phyloP scores from a whole-genome alignment of 805 yeast genomes.

The Sugiyamaella chiloensis region DNA sequence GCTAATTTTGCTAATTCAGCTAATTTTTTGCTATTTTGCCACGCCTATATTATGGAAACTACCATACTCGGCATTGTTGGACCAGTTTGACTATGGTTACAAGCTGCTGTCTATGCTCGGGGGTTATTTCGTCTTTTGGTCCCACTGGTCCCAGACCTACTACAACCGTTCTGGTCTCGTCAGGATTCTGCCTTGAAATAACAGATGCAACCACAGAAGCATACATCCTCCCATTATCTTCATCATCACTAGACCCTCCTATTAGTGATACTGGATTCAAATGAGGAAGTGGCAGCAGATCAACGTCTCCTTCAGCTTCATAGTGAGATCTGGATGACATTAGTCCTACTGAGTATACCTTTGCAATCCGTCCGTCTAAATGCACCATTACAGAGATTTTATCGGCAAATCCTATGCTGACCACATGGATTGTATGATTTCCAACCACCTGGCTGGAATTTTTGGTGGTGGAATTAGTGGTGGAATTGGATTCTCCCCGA shows the following conservation, averaged over 20 bases:
- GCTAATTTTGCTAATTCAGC: too few species aligned
- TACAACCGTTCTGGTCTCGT: conserved; percentile 31
- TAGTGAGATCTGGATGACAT: conserved; percentile 16
- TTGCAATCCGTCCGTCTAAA: conserved; percentile 29
- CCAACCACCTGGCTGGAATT: conserved; percentile 17
- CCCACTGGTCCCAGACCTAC: conserved; percentile 32
- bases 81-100: conserved; percentile 29
- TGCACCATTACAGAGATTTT: conserved; percentile 32
- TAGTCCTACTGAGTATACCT: conserved; percentile 26
- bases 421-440: conserved; percentile 29
- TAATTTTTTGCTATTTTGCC: too few species aligned
- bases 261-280: conserved; percentile 25
- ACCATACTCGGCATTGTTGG: conserved; percentile 32
- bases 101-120: conserved; percentile 30
- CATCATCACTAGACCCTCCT: conserved; percentile 24
- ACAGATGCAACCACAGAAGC: conserved; percentile 33
- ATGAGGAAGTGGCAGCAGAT: conserved; percentile 25
- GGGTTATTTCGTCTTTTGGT: conserved; percentile 26
- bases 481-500: too few species aligned
- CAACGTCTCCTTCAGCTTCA: conserved; percentile 8
- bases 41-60: too few species aligned
- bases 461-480: too few species aligned
- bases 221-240: conserved; percentile 29
- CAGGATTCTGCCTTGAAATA: conserved; percentile 31
- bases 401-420: conserved; percentile 29